phyloP scores from a whole-genome alignment of 78 protist species.

The Trichosphaerium sp. region DNA sequence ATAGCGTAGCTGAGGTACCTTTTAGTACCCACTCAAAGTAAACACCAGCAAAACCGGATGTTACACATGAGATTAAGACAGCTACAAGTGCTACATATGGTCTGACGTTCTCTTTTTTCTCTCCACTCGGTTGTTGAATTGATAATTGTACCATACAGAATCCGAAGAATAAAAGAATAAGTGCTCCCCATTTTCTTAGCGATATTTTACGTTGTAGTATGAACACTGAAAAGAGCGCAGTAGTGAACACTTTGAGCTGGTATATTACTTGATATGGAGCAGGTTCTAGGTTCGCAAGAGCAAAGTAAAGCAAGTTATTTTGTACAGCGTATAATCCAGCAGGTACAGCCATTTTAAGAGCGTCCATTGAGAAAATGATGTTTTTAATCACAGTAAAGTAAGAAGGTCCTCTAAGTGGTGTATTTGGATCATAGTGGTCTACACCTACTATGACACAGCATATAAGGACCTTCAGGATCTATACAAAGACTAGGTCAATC shows the following conservation, averaged over 20 bases:
- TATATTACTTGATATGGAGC: constrained; percentile 57
- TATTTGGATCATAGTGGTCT: not conserved
- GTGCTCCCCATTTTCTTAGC: constrained; percentile 29
- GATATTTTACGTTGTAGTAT: constrained; percentile 18
- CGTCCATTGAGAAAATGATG: not conserved
- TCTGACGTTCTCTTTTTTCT: not conserved
- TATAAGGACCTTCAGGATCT: not conserved
- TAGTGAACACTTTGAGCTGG: constrained; percentile 58
- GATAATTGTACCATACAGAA: constrained; percentile 17
- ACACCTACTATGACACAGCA: not conserved
- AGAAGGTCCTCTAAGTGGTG: not conserved
- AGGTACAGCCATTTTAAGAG: constrained; percentile 33
- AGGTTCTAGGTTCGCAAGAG: constrained; percentile 50
- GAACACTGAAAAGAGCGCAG: constrained; percentile 52
- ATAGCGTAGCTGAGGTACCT: not conserved
- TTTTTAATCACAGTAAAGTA: not conserved
- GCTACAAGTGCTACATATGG: constrained; percentile 2
- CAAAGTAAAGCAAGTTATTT: constrained; percentile 47
- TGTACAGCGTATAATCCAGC: constrained; percentile 50
- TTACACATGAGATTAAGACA: constrained; percentile 22
- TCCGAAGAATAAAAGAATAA: constrained; percentile 31
- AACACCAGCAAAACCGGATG: constrained; percentile 51
- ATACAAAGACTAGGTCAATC: not conserved
- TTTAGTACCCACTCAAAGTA: constrained; percentile 57
- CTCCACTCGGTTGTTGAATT: not conserved